Evolutionary conservation across 164 flowering plant species (phyloP).

Genomic region (Sextonia rubra): DNA sequence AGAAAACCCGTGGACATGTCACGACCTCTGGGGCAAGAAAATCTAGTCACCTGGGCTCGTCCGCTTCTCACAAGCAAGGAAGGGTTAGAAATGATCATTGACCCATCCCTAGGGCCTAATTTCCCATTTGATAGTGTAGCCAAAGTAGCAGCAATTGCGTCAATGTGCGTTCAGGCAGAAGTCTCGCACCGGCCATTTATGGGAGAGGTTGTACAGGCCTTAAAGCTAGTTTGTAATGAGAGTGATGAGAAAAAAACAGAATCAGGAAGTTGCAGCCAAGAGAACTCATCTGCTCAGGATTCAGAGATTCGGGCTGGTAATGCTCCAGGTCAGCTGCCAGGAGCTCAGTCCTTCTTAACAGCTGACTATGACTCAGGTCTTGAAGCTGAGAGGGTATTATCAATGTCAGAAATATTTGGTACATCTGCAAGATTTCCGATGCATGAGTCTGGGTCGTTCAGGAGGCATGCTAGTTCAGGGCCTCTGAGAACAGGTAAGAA

Average conservation of each 20-base stretch:
- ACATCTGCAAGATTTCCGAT: constrained; percentile 31
- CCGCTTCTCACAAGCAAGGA: constrained; percentile 75
- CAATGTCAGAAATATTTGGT: constrained; percentile 51
- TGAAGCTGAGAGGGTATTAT: constrained; percentile 43
- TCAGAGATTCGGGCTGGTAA: constrained; percentile 28
- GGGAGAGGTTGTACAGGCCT: constrained; percentile 98
- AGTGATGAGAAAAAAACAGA: constrained; percentile 50
- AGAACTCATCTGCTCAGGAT: constrained; percentile 36
- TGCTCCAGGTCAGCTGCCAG: constrained; percentile 30
- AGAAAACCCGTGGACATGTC: constrained; percentile 94
- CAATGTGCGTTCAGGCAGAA: constrained; percentile 96
- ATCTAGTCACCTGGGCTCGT: constrained; percentile 88
- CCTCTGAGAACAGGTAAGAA: constrained; percentile 47
- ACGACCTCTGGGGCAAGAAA: constrained; percentile 81
- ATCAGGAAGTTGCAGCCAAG: constrained; percentile 41
- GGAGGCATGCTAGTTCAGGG: constrained; percentile 71
- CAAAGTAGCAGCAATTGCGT: constrained; percentile 96
- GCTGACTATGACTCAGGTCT: constrained; percentile 30
- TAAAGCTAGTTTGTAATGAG: constrained; percentile 80
- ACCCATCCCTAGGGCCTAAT: constrained; percentile 55
- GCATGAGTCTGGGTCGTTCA: constrained; percentile 48
- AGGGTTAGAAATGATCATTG: constrained; percentile 57
- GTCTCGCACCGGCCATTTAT: constrained; percentile 96
- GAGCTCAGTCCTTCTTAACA: constrained; percentile 12
- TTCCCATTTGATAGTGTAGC: constrained; percentile 60